Evolutionary conservation across 2,329 filamentous ascomycete genomes (phyloP), one percentile per base, ranked within the genome.

Genomic region (Mycocentrospora acerina): DNA sequence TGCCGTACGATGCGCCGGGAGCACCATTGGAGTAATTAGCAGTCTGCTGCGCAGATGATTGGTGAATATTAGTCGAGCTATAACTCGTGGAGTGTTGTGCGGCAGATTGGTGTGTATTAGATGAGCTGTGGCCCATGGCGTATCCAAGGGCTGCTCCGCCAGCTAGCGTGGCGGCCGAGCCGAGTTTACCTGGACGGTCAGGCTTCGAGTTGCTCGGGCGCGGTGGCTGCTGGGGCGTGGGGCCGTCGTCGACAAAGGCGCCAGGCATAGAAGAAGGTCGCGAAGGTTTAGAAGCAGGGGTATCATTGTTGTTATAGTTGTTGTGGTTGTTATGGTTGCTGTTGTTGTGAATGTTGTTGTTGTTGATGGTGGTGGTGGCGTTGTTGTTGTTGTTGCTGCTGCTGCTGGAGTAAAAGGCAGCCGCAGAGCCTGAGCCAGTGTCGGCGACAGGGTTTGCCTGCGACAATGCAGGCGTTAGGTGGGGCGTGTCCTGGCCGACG

Each of bases 351-450:
- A n/a, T n/a, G n/a, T n/a, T n/a, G n/a, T n/a, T n/a, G n/a, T n/a
- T n/a, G n/a, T n/a, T n/a, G n/a, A n/a, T n/a, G n/a, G n/a, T n/a
- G n/a, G n/a, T n/a, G 28, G 50, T 57, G 35, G 52, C 35, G 37
- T 39, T n/a, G n/a, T n/a, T n/a, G n/a, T n/a, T n/a, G n/a, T n/a
- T n/a, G n/a, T n/a, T n/a, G n/a, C n/a, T n/a, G n/a, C n/a, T n/a
- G n/a, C n/a, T n/a, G n/a, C n/a, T 32, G 40, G 59, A 64, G 52
- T 75, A 83, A 60, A 80, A 83, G 11, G 77, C 75, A 5, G 79
- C 77, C 15, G 81, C 80, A n/a, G 78, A 70, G 22, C 77, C 78
- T 32, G 72, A 70, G 35, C 80, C 81, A 4, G 80, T 81, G 54
- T 84, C 80, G n/a, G 73, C 68, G 2, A 74, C 77, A 13, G 80